phyloP scores from a whole-genome alignment of 805 yeast genomes.

The Pichia heedii region DNA sequence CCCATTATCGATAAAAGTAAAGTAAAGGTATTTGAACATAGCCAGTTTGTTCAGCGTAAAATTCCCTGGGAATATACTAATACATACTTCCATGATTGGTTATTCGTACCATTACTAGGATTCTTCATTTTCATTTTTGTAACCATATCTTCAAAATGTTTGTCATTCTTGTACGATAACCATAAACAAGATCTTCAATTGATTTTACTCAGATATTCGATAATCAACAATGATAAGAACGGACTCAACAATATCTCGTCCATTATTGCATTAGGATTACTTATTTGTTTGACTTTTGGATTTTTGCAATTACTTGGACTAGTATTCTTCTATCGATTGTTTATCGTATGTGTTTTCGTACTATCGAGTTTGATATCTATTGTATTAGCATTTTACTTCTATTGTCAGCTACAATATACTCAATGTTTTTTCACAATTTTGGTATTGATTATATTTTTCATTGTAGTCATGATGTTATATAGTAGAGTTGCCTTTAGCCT shows the following conservation, averaged over 20 bases:
- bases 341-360: background rate
- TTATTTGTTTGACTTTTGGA: background rate
- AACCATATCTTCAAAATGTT: slow-evolving; percentile 53
- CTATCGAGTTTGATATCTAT: background rate
- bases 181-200: background rate
- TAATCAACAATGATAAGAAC: background rate
- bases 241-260: background rate
- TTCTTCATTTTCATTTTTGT: slow-evolving; percentile 50
- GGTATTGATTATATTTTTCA: slow-evolving; percentile 7
- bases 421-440: background rate
- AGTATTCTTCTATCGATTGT: background rate
- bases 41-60: background rate
- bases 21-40: background rate
- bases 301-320: slow-evolving; percentile 1
- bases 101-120: slow-evolving; percentile 45
- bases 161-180: background rate
- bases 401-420: background rate
- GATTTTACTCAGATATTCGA: background rate
- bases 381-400: background rate
- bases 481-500: slow-evolving; percentile 23
- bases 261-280: background rate
- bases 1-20: background rate
- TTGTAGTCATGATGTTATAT: slow-evolving; percentile 15
- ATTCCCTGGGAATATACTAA: slow-evolving; percentile 31
- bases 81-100: slow-evolving; percentile 63